A percentile compares a stretch with the other conserved stretches of the same genome.
phyloP scores from a whole-genome alignment of 2,329 filamentous ascomycete genomes.

The Xylariales sp. region DNA sequence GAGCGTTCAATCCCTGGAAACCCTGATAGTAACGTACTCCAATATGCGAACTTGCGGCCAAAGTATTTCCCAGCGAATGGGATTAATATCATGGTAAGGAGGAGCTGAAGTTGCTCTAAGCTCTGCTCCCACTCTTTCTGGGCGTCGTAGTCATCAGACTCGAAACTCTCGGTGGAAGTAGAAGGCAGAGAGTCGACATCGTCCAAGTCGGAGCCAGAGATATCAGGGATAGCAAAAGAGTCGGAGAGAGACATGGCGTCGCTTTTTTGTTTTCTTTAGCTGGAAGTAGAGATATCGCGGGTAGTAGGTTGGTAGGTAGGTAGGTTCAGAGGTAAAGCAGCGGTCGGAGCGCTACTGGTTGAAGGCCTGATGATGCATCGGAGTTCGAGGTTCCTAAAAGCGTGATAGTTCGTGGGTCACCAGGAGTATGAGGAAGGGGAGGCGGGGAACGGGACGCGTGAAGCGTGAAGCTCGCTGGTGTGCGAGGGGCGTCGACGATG shows the following conservation, averaged over 20 bases:
- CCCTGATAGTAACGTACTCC: constrained; percentile 73
- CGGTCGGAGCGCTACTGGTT: constrained; percentile 42
- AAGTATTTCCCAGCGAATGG: constrained; percentile 96
- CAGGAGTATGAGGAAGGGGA: neutral
- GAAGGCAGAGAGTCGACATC: constrained; percentile 75
- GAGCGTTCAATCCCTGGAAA: neutral
- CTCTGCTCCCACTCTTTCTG: constrained; percentile 96
- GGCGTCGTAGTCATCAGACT: constrained; percentile 79
- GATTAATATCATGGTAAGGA: constrained; percentile 93
- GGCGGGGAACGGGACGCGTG: neutral
- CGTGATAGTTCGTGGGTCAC: neutral
- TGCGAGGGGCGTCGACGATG: constrained; percentile 8
- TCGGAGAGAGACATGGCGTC: constrained; percentile 55
- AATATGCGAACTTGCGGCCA: constrained; percentile 94
- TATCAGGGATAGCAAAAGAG: constrained; percentile 64
- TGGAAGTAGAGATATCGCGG: constrained; percentile 40
- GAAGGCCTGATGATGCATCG: constrained; percentile 44
- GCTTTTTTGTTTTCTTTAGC: constrained; percentile 22
- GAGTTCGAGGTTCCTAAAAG: constrained; percentile 11
- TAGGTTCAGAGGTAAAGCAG: constrained; percentile 30
- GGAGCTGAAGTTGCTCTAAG: constrained; percentile 89
- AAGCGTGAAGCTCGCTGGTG: constrained; percentile 19
- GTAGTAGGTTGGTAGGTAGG: constrained; percentile 1
- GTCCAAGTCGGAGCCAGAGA: constrained; percentile 62
- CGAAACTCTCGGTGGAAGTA: constrained; percentile 61